A percentile compares a stretch with the other conserved stretches of the same genome.
Evolutionary conservation across 495 filamentous ascomycete species (phyloP).

Genomic region (Staphylotrichum tortipilum): DNA sequence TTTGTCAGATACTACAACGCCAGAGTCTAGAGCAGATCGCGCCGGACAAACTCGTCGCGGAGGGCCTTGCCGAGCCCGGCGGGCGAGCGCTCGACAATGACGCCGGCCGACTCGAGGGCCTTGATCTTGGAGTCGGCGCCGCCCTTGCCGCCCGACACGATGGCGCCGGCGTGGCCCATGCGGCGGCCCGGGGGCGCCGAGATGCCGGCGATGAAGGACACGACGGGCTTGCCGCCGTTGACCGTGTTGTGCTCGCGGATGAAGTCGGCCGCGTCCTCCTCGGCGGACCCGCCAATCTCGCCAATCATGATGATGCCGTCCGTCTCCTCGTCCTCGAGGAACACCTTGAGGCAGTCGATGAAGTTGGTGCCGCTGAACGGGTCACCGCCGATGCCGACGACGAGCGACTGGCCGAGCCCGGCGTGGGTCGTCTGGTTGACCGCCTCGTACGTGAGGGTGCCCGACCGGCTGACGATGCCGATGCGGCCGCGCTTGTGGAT

Average conservation of each 20-base stretch:
- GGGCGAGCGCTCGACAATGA: constrained; percentile 92
- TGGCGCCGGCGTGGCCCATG: constrained; percentile 98
- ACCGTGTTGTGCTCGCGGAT: constrained; percentile 79
- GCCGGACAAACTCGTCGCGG: constrained; percentile 89
- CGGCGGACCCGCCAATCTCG: constrained; percentile 94
- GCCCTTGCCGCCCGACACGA: constrained; percentile 94
- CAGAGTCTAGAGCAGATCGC: constrained; percentile 71
- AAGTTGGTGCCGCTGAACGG: constrained; percentile 99
- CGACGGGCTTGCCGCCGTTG: constrained; percentile 80
- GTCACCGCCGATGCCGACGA: constrained; percentile 97
- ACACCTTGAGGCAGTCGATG: constrained; percentile 96
- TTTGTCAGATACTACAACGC: background rate
- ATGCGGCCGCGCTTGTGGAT: constrained; percentile 99
- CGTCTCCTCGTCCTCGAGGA: constrained; percentile 91
- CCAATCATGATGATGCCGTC: constrained; percentile 99
- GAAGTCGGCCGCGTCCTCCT: constrained; percentile 95
- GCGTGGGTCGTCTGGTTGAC: constrained; percentile 99
- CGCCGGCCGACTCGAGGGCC: constrained; percentile 86
- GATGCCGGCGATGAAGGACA: constrained; percentile 98
- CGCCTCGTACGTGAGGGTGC: constrained; percentile 97
- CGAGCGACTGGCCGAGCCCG: constrained; percentile 92
- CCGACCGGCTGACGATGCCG: constrained; percentile 96
- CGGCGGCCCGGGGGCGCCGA: constrained; percentile 89
- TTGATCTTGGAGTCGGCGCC: constrained; percentile 96
- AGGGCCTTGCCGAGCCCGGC: constrained; percentile 85